Base-by-base conservation (phyloP, 1,139 yeast species). In the Taphrina communis region DNA sequence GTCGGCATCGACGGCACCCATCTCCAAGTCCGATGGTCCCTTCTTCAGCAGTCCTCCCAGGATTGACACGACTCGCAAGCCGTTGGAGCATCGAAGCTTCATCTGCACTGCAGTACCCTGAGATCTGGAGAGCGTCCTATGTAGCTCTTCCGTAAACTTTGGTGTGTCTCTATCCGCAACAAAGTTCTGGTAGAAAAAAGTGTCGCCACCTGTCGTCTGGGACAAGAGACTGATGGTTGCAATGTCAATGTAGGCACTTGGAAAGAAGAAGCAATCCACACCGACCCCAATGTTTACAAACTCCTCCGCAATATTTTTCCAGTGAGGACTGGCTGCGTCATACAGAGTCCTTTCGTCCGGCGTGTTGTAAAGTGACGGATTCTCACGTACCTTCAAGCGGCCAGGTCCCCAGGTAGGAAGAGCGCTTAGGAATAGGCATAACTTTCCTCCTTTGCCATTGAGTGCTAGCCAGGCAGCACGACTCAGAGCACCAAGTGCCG, bases 331-430 rank as follows among this genome's bases (percentile, higher is more conserved):
- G 66, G 86, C 88, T 5, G 93, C 84, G 41, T 83, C 80, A 73
- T 87, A 83, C 19, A 87, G 77, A 17, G 76, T 78, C 72, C 82
- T 84, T 69, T 88, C 93, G 66, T 83, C 84, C 55, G 85, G 87
- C 0, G 86, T 85, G 42, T 72, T 72, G 65, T 73, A 73, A 36
- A 70, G 68, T 17, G 73, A 59, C n/a, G 73, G 69, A 36, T 81
- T 82, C 38, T 80, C 81, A 35, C 90, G 87, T 70, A 84, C 81
- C 21, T 82, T 81, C 63, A 93, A 82, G n/a, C 84, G 82, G 1
- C 98, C 98, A 0, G 94, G 90, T 0, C 97, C 97, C 84, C 87
- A 84, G 0, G 91, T 84, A 8, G 99, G 97, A 50, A 92, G 78
- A 0, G 87, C 80, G 1, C 91, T 83, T 65, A 93, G 80, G 4